These are phyloP conservation scores for Abrus pulchellus DNA, from an alignment of 306 rosid species.

Conservation along the genomic window DNA sequence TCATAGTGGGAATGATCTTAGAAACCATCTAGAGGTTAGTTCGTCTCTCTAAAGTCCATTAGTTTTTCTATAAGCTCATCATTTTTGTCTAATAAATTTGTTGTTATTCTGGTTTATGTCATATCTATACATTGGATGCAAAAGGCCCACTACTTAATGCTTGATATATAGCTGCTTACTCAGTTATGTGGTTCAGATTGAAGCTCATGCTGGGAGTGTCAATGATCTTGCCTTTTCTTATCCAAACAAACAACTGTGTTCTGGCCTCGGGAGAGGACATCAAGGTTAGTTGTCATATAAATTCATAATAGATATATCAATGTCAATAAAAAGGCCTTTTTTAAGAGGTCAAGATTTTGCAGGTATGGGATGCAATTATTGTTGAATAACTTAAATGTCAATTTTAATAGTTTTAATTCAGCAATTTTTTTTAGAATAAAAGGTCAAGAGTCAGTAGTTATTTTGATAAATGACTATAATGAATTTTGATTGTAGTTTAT, in stretches of 20 bases:
- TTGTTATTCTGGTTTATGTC: slow-evolving; percentile 31
- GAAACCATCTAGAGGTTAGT: slow-evolving; percentile 95
- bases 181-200: slow-evolving; percentile 70
- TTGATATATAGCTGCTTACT: slow-evolving; percentile 37
- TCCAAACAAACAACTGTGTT: slow-evolving; percentile 95
- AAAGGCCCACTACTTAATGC: not conserved
- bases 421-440: too few relatives aligned
- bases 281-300: slow-evolving; percentile 71
- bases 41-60: slow-evolving; percentile 31
- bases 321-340: slow-evolving; percentile 27
- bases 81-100: not conserved
- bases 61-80: not conserved
- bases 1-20: slow-evolving; percentile 85
- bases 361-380: slow-evolving; percentile 97
- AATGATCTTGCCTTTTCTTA: slow-evolving; percentile 97
- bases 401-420: too few relatives aligned
- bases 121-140: slow-evolving; percentile 9
- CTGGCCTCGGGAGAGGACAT: slow-evolving; percentile 98
- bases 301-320: slow-evolving; percentile 40
- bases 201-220: slow-evolving; percentile 96
- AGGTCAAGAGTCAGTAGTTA: too few relatives aligned
- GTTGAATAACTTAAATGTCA: slow-evolving; percentile 45
- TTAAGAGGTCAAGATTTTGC: slow-evolving; percentile 49
- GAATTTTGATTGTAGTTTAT: too few relatives aligned
- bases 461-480: too few relatives aligned